Evolutionary conservation across 345 rosid genomes (phyloP), one percentile per base, ranked within the genome.

Genomic region (Aegle marmelos): DNA sequence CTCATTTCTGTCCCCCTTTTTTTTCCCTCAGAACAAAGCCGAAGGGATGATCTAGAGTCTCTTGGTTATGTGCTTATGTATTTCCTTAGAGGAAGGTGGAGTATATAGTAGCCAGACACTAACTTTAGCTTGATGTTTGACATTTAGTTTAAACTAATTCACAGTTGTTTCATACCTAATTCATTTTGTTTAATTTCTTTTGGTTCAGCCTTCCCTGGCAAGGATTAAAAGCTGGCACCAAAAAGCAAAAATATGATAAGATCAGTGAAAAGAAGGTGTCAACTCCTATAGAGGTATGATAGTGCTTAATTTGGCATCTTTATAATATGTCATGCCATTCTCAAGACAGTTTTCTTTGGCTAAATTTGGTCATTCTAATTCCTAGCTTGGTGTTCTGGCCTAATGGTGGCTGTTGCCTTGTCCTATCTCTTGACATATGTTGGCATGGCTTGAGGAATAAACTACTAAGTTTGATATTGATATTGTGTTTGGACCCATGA

Each of bases 41-140:
- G 97, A 70, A 88, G 97, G 87, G 97, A 92, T 90, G 97, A 93
- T 91, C 82, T 93, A 78, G 97, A 92, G 83, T 93, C 97, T 68
- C 91, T 93, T 80, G 97, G 97, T 83, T 93, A 93, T 62, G 94
- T 93, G 73, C 95, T 93, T 74, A 90, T 92, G 97, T 91, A 92
- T 86, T 91, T 91, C 75, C 83, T 93, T 31, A 89, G 90, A 85
- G 97, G 97, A 91, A 93, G 97, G 97, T 93, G 63, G 78, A 72
- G 70, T 80, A 64, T 73, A 9, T 54, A 61, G 70, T 66, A 45
- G 66, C 63, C 28, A 24, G 39, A 63, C 28, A n/a, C 73, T 72
- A 39, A 21, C 60, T 70, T 80, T 37, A 30, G 54, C 70, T 53
- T 68, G 39, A 60, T 70, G 68, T 59, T 79, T 59, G 53, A 73